Conservation (phyloP, 202 grass and related monocot species). For the Setaria italica region DNA sequence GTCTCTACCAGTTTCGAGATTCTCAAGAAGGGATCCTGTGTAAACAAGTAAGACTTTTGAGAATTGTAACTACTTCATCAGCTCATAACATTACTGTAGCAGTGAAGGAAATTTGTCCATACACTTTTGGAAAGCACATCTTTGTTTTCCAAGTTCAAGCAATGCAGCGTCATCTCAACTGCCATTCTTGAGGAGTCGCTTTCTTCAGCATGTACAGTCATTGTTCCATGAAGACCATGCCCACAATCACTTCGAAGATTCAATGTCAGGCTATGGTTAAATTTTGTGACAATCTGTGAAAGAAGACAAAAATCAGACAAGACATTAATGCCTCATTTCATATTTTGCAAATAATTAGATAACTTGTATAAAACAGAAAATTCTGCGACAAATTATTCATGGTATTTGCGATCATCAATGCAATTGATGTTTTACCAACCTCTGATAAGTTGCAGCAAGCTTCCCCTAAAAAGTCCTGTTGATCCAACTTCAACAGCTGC, state of each 20-base stretch:
- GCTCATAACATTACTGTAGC: neutral
- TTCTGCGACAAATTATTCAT: slow-evolving; percentile 11
- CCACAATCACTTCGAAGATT: slow-evolving; percentile 58
- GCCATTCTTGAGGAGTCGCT: slow-evolving; percentile 71
- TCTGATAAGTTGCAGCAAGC: slow-evolving; percentile 81
- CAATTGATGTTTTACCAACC: slow-evolving; percentile 51
- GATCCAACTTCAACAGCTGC: slow-evolving; percentile 72
- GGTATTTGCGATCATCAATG: slow-evolving; percentile 29
- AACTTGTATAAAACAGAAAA: slow-evolving; percentile 10
- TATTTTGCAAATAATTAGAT: slow-evolving; percentile 30
- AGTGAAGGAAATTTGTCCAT: slow-evolving; percentile 44
- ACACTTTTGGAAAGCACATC: slow-evolving; percentile 97
- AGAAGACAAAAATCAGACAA: slow-evolving; percentile 34
- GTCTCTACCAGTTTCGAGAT: slow-evolving; percentile 83
- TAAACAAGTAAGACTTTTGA: slow-evolving; percentile 37
- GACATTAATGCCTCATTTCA: neutral
- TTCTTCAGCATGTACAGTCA: slow-evolving; percentile 86
- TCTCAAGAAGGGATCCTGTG: slow-evolving; percentile 92
- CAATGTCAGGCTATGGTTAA: slow-evolving; percentile 62
- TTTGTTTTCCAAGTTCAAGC: slow-evolving; percentile 78
- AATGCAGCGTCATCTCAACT: slow-evolving; percentile 72
- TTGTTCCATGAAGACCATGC: slow-evolving; percentile 57
- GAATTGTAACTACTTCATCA: slow-evolving; percentile 8
- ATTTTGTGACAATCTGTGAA: slow-evolving; percentile 87
- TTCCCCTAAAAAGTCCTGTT: slow-evolving; percentile 93